Conservation (phyloP, 768 basidiomycete species). For the Tylopilus balloui region DNA sequence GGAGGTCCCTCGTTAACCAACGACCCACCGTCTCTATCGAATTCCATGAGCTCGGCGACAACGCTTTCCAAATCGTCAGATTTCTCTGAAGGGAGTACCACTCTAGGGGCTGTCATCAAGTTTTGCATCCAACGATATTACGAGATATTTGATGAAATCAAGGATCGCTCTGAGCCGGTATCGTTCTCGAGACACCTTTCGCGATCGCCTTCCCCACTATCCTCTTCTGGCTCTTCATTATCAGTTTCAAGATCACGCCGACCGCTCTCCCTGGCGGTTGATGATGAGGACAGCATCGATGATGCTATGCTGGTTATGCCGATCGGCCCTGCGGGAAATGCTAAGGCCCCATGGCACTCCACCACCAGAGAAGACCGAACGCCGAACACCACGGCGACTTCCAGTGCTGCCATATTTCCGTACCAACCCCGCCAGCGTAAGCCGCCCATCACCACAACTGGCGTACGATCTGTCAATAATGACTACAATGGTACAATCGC, state of each 20-base stretch:
- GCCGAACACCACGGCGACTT: slow-evolving; percentile 25
- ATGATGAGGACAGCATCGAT: slow-evolving; percentile 72
- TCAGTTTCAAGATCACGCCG: slow-evolving; percentile 23
- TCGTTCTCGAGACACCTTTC: slow-evolving; percentile 25
- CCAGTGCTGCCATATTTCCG: slow-evolving; percentile 17
- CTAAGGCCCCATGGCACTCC: slow-evolving; percentile 6
- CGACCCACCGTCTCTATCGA: slow-evolving; percentile 24
- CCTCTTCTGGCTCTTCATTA: slow-evolving; percentile 18
- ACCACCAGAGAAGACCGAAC: slow-evolving; percentile 9
- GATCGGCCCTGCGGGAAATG: slow-evolving; percentile 42
- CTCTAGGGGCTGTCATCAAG: slow-evolving; percentile 67
- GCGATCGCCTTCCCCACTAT: slow-evolving; percentile 29
- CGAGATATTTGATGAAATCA: slow-evolving; percentile 81
- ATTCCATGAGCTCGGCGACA: slow-evolving; percentile 12
- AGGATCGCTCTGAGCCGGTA: slow-evolving; percentile 62
- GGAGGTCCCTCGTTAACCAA: slow-evolving; percentile 39
- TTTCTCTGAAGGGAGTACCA: slow-evolving; percentile 47
- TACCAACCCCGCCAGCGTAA: slow-evolving; percentile 43
- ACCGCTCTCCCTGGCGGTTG: slow-evolving; percentile 32
- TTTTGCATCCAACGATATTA: slow-evolving; percentile 80
- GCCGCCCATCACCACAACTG: slow-evolving; percentile 19
- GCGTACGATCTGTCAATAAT: slow-evolving; percentile 36
- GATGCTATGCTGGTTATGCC: slow-evolving; percentile 75
- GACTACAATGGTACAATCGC: slow-evolving; percentile 24
- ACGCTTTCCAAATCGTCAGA: slow-evolving; percentile 24